These are phyloP conservation scores for Backusella australiensis DNA, from an alignment of 192 early-diverging fungal species.

Conservation along the genomic window DNA sequence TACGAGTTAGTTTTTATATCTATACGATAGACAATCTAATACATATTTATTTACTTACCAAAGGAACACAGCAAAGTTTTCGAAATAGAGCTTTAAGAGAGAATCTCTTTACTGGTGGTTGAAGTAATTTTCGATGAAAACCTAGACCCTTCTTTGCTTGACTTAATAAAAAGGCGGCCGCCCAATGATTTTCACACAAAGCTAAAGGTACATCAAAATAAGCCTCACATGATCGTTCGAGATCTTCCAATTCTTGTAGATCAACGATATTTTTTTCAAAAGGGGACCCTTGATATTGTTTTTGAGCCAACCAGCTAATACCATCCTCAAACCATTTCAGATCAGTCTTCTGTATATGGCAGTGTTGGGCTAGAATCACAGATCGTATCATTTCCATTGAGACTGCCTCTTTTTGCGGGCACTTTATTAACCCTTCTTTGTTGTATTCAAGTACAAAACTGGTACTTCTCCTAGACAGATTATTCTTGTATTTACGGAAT, in stretches of 20 bases:
- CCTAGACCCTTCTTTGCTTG: background rate
- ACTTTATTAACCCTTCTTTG: slow-evolving; percentile 6
- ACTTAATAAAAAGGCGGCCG: background rate
- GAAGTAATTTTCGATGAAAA: background rate
- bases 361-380: background rate
- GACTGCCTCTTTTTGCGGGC: background rate
- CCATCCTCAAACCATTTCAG: slow-evolving; percentile 13
- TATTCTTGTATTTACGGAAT: background rate
- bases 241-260: slow-evolving; percentile 15
- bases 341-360: background rate
- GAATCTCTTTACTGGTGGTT: background rate
- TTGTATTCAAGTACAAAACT: background rate
- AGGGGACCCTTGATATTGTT: background rate
- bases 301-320: slow-evolving; percentile 1
- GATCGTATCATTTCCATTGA: slow-evolving; percentile 8
- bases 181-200: slow-evolving; percentile 15
- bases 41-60: background rate
- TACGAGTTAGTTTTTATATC: background rate
- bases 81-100: background rate
- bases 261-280: background rate
- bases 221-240: slow-evolving; percentile 10
- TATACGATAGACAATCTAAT: background rate
- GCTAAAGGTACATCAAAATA: slow-evolving; percentile 10
- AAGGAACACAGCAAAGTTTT: background rate
- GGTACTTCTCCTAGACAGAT: background rate